Evolutionary conservation across 2,329 filamentous ascomycete species (phyloP).

Genomic region (Periconia macrospinosa): DNA sequence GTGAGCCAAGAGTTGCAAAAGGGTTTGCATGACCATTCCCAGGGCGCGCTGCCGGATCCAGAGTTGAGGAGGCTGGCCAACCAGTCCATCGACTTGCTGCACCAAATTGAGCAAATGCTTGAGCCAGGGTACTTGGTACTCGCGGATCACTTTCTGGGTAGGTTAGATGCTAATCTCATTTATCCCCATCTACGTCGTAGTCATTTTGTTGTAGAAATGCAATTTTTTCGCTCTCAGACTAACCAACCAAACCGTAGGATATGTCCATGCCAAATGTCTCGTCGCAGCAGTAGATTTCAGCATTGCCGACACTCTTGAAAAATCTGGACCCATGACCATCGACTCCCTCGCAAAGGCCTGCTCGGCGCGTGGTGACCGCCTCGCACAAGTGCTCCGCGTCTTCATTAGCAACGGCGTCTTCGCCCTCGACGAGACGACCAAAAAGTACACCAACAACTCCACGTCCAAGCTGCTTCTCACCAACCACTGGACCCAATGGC

Average conservation of each 20-base stretch:
- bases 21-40: no score
- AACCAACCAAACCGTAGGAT: conserved; percentile 16
- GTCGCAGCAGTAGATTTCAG: conserved; percentile 30
- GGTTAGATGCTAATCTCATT: no score
- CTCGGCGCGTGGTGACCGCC: conserved; percentile 25
- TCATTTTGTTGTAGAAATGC: no score
- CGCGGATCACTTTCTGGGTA: no score
- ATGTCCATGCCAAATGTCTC: conserved; percentile 34
- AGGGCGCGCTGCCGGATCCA: no score
- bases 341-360: conserved; percentile 14
- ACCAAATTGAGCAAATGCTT: no score
- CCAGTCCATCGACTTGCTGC: no score
- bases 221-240: no score
- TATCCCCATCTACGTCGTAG: no score
- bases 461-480: conserved; percentile 36
- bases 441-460: conserved; percentile 39
- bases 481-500: conserved; percentile 52
- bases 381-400: conserved; percentile 36
- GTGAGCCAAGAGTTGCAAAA: no score
- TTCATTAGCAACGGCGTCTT: conserved; percentile 44
- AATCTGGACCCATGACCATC: conserved; percentile 17
- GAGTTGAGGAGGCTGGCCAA: no score
- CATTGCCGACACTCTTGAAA: conserved; percentile 37
- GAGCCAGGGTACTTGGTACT: no score
- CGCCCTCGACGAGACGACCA: conserved; percentile 25